phyloP scores from a whole-genome alignment of 2,329 filamentous ascomycete genomes.

The Aspergillus fumigatus region DNA sequence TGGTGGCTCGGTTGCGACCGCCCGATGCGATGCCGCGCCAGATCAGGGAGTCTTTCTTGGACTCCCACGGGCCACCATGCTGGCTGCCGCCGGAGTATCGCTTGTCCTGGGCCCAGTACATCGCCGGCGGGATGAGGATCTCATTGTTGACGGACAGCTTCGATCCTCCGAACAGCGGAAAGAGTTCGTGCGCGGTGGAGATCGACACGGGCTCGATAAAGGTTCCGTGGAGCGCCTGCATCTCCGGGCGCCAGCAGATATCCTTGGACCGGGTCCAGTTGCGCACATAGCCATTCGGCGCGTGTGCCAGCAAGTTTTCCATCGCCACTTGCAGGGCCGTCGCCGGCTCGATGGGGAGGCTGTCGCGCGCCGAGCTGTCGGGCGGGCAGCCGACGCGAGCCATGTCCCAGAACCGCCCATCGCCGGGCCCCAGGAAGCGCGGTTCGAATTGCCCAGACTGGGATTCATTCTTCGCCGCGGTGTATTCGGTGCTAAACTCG shows the following conservation, averaged over 20 bases:
- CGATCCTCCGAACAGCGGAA: slow-evolving; percentile 49
- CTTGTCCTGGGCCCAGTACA: slow-evolving; percentile 46
- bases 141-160: slow-evolving; percentile 51
- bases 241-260: slow-evolving; percentile 42
- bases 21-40: slow-evolving; percentile 49
- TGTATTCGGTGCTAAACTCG: slow-evolving; percentile 8
- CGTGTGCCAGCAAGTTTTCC: slow-evolving; percentile 31
- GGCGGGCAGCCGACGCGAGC: slow-evolving; percentile 37
- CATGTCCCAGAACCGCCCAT: slow-evolving; percentile 39
- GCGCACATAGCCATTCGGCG: slow-evolving; percentile 43
- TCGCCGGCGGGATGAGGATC: slow-evolving; percentile 47
- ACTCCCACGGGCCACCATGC: slow-evolving; percentile 38
- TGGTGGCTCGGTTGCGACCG: slow-evolving; percentile 46
- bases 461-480: slow-evolving; percentile 2
- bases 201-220: slow-evolving; percentile 48
- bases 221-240: slow-evolving; percentile 45
- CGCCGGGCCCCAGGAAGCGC: not conserved
- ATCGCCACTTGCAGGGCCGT: slow-evolving; percentile 24
- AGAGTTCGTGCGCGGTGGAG: slow-evolving; percentile 40
- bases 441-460: slow-evolving; percentile 13
- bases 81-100: slow-evolving; percentile 38
- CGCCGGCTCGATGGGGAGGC: slow-evolving; percentile 28
- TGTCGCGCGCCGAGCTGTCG: slow-evolving; percentile 13
- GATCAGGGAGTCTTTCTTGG: slow-evolving; percentile 39
- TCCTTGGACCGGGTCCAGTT: slow-evolving; percentile 46